Percentiles rank a stretch among this genome's conserved stretches.
phyloP scores from a whole-genome alignment of 1,284 basidiomycete species.

The Prillingera fragicola region DNA sequence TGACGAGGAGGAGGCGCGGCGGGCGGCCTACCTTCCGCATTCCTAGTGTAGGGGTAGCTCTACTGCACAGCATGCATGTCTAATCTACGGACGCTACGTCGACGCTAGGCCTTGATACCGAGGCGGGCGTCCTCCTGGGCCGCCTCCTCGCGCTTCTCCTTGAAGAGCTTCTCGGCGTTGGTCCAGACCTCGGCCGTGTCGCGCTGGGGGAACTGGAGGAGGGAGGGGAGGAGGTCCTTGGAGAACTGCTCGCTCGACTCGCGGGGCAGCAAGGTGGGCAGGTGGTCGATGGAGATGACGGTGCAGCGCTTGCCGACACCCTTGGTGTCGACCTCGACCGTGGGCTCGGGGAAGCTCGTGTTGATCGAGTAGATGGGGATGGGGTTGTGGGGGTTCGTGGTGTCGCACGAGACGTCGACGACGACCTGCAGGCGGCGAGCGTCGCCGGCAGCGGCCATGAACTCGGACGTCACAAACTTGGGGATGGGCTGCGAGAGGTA shows the following conservation, averaged over 20 bases:
- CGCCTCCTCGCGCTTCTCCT: conserved; percentile 61
- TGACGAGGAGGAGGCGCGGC: conserved; percentile 1
- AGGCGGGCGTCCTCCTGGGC: conserved; percentile 39
- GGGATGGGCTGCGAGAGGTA: conserved; percentile 88
- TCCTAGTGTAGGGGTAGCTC: too few species aligned
- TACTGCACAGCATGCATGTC: too few species aligned
- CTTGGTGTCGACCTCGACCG: conserved; percentile 77
- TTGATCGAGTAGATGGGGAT: conserved; percentile 94
- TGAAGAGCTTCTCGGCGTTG: conserved; percentile 82
- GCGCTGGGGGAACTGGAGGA: conserved; percentile 70
- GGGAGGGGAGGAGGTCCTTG: conserved; percentile 76
- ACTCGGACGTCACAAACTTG: conserved; percentile 73
- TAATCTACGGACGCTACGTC: not conserved
- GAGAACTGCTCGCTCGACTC: conserved; percentile 98
- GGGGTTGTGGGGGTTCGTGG: conserved; percentile 97
- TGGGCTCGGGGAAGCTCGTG: conserved; percentile 91
- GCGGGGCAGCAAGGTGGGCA: conserved; percentile 84
- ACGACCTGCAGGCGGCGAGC: conserved; percentile 71
- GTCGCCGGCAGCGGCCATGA: conserved; percentile 66
- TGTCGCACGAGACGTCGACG: conserved; percentile 98
- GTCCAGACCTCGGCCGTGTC: conserved; percentile 73
- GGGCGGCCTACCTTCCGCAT: conserved; percentile 3
- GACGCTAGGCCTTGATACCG: conserved; percentile 33
- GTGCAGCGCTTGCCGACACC: conserved; percentile 55
- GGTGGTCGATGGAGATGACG: conserved; percentile 95